phyloP scores from a whole-genome alignment of 1,139 yeast genomes.

The Magnusiomyces fungicola region DNA sequence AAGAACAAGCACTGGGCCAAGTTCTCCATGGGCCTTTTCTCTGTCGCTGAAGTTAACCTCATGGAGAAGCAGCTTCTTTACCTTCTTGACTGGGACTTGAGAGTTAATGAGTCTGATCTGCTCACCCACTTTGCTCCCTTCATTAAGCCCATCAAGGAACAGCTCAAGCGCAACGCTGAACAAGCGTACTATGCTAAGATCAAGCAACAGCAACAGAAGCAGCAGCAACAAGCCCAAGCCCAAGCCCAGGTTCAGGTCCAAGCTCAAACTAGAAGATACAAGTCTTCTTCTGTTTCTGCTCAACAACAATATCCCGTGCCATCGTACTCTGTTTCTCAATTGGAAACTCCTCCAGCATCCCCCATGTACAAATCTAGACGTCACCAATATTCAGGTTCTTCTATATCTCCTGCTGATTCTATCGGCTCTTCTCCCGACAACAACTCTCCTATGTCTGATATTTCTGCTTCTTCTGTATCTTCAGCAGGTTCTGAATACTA shows the following conservation, averaged over 20 bases:
- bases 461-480: not conserved
- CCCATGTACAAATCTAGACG: not conserved
- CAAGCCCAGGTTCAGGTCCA: too few species aligned
- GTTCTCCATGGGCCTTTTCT: slow-evolving; percentile 77
- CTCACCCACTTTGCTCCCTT: slow-evolving; percentile 65
- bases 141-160: slow-evolving; percentile 57
- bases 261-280: too few species aligned
- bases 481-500: not conserved
- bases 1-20: slow-evolving; percentile 93
- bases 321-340: not conserved
- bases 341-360: not conserved
- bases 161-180: too few species aligned
- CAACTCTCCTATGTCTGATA: not conserved
- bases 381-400: not conserved
- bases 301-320: not conserved
- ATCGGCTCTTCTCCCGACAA: not conserved
- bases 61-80: slow-evolving; percentile 83
- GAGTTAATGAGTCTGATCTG: slow-evolving; percentile 63
- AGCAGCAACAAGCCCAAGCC: too few species aligned
- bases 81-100: slow-evolving; percentile 77
- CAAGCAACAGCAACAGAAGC: not conserved
- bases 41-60: slow-evolving; percentile 74
- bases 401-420: not conserved
- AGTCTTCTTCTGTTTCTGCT: not conserved
- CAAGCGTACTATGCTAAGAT: too few species aligned